Evolutionary conservation across 768 basidiomycete genomes (phyloP), one percentile per base, ranked within the genome.

Genomic region (Suillus variegatus): DNA sequence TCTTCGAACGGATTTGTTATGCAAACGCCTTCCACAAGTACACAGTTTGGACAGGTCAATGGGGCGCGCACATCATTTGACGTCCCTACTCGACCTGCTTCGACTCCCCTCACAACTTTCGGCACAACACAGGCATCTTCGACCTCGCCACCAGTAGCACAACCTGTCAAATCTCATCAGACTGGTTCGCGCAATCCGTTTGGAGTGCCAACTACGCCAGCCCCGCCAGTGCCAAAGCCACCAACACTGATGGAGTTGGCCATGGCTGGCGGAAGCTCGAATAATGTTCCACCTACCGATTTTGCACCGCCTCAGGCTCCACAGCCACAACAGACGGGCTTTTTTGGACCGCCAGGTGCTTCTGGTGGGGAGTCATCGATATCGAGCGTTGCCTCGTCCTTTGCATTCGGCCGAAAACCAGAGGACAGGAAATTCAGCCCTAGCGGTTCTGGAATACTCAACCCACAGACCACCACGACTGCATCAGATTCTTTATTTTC

Each of bases 171-270:
- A 70, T 84, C 95, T 7, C 96, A 99, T 75, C 88, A 91, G 74
- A 99, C 97, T 4, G 97, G 97, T 35, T 93, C 94, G 8, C 89
- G 88, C 69, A 99, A 99, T 82, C 97, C 97, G 4, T 99, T 99
- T 68, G 96, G 95, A 7, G 85, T 87, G 38, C 86, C 92, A 5
- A 81, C 85, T 6, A 82, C 84, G 10, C 79, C 86, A 28, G 78
- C 81, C 18, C 85, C 88, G 1, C 88, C 91, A 18, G 81, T 92
- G 35, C 91, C 93, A 1, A 91, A 89, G 74, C 85, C 82, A 36
- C 93, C 91, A 12, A 94, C 93, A 2, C 79, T 98, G 72, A 86
- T 92, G 77, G 92, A 97, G 72, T 78, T 98, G 16, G 84, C 89
- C 3, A 84, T 84, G 79, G 85, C 86, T 12, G 68, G 76, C 20